Conservation (phyloP, 257 asterid species). For the Scutellaria minor region DNA sequence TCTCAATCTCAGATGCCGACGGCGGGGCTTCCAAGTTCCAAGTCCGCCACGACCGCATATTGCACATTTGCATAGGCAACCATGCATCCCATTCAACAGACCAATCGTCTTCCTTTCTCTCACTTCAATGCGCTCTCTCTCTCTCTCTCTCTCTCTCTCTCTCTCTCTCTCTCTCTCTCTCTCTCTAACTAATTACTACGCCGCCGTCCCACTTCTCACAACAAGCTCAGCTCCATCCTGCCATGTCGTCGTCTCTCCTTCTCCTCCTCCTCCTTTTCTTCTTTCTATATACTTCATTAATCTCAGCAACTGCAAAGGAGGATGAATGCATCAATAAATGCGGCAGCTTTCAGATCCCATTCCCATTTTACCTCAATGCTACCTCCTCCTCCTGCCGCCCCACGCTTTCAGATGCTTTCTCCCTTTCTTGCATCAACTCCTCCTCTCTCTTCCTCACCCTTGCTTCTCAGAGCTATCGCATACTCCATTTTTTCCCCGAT, state of each 20-base stretch:
- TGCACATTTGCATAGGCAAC: slow-evolving; percentile 44
- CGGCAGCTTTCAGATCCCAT: slow-evolving; percentile 53
- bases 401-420: slow-evolving; percentile 43
- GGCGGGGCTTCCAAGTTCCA: slow-evolving; percentile 45
- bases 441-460: slow-evolving; percentile 50
- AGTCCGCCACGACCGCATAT: slow-evolving; percentile 45
- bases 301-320: background rate
- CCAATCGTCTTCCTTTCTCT: slow-evolving; percentile 59
- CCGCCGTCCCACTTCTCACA: background rate
- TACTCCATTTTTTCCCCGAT: slow-evolving; percentile 62
- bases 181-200: background rate
- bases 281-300: slow-evolving; percentile 26
- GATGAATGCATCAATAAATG: slow-evolving; percentile 38
- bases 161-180: slow-evolving; percentile 1
- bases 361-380: slow-evolving; percentile 55
- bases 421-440: slow-evolving; percentile 61
- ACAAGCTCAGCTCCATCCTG: background rate
- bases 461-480: slow-evolving; percentile 44
- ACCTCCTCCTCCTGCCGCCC: slow-evolving; percentile 18
- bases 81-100: slow-evolving; percentile 59
- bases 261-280: slow-evolving; percentile 21
- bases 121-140: slow-evolving; percentile 39
- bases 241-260: slow-evolving; percentile 33
- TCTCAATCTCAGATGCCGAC: background rate
- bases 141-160: background rate